A percentile compares a stretch with the other conserved stretches of the same genome.
phyloP scores from a whole-genome alignment of 139 green algal genomes.

The Chlamydomonas sp. region DNA sequence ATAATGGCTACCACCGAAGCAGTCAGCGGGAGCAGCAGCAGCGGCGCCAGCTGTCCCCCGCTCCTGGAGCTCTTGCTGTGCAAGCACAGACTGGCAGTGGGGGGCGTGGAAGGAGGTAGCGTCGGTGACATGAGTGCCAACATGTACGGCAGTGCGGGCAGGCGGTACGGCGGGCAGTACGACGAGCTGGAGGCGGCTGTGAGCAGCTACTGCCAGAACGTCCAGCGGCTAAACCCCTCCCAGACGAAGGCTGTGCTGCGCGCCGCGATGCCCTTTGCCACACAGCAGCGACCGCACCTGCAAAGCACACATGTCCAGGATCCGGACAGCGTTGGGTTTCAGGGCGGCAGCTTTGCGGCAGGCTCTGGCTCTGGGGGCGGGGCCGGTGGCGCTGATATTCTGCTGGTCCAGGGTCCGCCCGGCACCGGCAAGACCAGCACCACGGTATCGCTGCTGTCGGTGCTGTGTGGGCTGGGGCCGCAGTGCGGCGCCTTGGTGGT shows the following conservation, averaged over 20 bases:
- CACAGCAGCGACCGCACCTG: background rate
- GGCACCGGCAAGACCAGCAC: constrained; percentile 89
- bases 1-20: too few relatives aligned
- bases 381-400: background rate
- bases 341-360: too few relatives aligned
- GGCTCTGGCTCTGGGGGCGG: too few relatives aligned
- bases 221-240: background rate
- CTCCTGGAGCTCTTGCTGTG: too few relatives aligned
- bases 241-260: background rate
- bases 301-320: too few relatives aligned
- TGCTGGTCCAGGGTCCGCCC: constrained; percentile 79
- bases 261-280: background rate
- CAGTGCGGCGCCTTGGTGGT: constrained; percentile 51
- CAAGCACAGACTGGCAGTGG: too few relatives aligned
- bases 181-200: background rate
- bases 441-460: constrained; percentile 65
- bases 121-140: too few relatives aligned
- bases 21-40: too few relatives aligned
- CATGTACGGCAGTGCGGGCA: too few relatives aligned
- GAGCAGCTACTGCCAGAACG: background rate
- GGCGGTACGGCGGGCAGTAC: background rate
- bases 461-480: background rate
- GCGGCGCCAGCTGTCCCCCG: too few relatives aligned
- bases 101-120: too few relatives aligned
- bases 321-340: too few relatives aligned